phyloP scores from a whole-genome alignment of 164 flowering plant genomes.

The Vitis rupestris region DNA sequence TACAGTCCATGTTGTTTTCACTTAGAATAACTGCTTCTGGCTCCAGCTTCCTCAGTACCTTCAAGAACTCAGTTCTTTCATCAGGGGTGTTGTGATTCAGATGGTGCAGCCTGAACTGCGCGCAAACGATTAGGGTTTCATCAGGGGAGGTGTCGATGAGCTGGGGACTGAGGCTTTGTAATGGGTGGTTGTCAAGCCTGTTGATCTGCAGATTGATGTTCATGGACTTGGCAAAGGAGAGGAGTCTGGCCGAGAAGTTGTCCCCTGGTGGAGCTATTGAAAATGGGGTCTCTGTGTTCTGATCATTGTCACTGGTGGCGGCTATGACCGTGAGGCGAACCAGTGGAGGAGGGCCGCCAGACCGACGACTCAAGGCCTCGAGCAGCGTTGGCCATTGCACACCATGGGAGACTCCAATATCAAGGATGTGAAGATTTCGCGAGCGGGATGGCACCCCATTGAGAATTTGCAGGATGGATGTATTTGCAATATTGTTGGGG shows the following conservation, averaged over 20 bases:
- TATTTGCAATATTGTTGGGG: conserved; percentile 63
- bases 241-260: conserved; percentile 49
- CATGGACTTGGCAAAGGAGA: conserved; percentile 50
- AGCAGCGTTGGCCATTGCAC: conserved; percentile 85
- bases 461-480: conserved; percentile 62
- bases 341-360: conserved; percentile 63
- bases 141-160: conserved; percentile 27
- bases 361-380: conserved; percentile 54
- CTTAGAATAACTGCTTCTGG: conserved; percentile 66
- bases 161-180: conserved; percentile 42
- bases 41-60: conserved; percentile 30
- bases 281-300: conserved; percentile 42
- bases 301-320: conserved; percentile 15
- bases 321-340: conserved; percentile 63
- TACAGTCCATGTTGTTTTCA: conserved; percentile 61
- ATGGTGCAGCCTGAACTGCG: conserved; percentile 71
- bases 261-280: conserved; percentile 55
- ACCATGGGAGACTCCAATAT: conserved; percentile 84
- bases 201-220: conserved; percentile 60
- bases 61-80: conserved; percentile 47
- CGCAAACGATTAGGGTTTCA: conserved; percentile 60
- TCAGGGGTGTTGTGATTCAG: conserved; percentile 44
- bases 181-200: conserved; percentile 35
- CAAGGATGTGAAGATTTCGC: conserved; percentile 55
- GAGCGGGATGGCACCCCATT: conserved; percentile 15